A percentile compares a stretch with the other conserved stretches of the same genome.
phyloP scores from a whole-genome alignment of 2,329 filamentous ascomycete genomes.

The Fusarium phyllophilum region DNA sequence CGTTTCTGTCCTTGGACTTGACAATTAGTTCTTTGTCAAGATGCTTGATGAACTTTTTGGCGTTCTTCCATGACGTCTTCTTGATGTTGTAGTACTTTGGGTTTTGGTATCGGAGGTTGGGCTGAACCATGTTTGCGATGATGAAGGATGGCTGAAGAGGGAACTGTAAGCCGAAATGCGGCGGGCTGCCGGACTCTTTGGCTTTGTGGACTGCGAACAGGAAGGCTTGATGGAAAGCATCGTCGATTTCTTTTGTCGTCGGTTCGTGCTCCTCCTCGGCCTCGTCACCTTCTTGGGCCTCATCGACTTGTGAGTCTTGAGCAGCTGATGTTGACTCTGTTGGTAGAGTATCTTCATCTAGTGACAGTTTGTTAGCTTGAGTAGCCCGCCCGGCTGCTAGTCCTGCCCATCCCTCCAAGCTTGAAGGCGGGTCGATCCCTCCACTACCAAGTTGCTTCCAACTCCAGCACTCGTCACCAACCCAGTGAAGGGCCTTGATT shows the following conservation, averaged over 20 bases:
- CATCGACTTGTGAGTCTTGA: not conserved
- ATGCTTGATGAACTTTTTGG: constrained; percentile 40
- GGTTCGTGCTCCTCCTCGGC: constrained; percentile 27
- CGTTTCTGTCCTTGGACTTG: constrained; percentile 35
- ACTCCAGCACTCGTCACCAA: constrained; percentile 37
- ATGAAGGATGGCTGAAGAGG: constrained; percentile 38
- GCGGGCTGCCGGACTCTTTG: constrained; percentile 17
- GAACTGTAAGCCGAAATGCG: constrained; percentile 33
- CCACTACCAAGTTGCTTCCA: constrained; percentile 38
- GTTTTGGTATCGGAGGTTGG: constrained; percentile 34
- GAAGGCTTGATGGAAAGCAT: constrained; percentile 34
- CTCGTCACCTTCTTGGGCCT: not conserved
- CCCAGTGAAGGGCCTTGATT: constrained; percentile 37
- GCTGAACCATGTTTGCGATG: constrained; percentile 40
- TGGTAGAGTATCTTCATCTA: not conserved
- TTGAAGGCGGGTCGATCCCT: constrained; percentile 30
- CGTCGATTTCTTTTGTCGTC: constrained; percentile 34
- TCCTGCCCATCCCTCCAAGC: constrained; percentile 28
- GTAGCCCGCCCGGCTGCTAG: not conserved
- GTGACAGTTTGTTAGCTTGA: not conserved
- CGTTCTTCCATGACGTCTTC: constrained; percentile 40
- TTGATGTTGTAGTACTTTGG: constrained; percentile 36
- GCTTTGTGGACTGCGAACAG: constrained; percentile 35
- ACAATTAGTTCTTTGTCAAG: constrained; percentile 24
- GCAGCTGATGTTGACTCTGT: not conserved